Percentiles rank a stretch among this genome's conserved stretches.
Conservation (phyloP, 805 yeast genomes). For the Blastobotrys americana region DNA sequence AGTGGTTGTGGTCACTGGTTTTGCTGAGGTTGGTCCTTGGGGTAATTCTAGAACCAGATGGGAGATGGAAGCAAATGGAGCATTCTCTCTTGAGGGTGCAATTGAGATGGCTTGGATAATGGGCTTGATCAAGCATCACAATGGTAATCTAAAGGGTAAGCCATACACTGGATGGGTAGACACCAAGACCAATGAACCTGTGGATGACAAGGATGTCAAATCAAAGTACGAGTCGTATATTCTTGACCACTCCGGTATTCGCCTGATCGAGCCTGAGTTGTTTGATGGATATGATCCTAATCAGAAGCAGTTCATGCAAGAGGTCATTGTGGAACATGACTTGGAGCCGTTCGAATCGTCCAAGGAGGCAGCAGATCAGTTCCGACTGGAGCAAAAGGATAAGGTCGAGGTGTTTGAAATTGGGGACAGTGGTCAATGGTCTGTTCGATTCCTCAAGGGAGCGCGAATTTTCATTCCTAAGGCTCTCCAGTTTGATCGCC, state of each 20-base stretch:
- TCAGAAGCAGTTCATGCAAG: constrained; percentile 89
- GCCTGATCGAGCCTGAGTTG: constrained; percentile 92
- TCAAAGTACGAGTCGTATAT: constrained; percentile 82
- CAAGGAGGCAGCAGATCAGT: constrained; percentile 90
- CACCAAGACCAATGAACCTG: constrained; percentile 84
- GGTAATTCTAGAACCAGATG: constrained; percentile 98
- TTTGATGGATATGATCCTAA: constrained; percentile 92
- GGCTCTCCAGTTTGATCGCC: constrained; percentile 53
- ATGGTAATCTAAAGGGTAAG: constrained; percentile 74
- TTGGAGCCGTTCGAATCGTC: constrained; percentile 93
- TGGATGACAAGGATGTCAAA: constrained; percentile 92
- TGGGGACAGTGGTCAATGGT: constrained; percentile 84
- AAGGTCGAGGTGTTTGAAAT: constrained; percentile 86
- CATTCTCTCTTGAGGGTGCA: constrained; percentile 94
- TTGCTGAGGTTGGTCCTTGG: constrained; percentile 99
- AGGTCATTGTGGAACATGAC: constrained; percentile 93
- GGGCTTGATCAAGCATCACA: constrained; percentile 94
- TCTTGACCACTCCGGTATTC: constrained; percentile 90
- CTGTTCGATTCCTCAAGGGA: constrained; percentile 87
- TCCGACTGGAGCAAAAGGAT: constrained; percentile 89
- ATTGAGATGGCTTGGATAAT: constrained; percentile 99
- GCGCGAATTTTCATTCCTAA: constrained; percentile 88
- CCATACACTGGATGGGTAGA: constrained; percentile 98
- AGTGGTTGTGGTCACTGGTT: constrained; percentile 94
- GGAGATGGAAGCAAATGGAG: constrained; percentile 97